These are phyloP conservation scores for Macrophomina pseudophaseolina DNA, from an alignment of 2,329 filamentous ascomycete genomes.

Conservation along the genomic window DNA sequence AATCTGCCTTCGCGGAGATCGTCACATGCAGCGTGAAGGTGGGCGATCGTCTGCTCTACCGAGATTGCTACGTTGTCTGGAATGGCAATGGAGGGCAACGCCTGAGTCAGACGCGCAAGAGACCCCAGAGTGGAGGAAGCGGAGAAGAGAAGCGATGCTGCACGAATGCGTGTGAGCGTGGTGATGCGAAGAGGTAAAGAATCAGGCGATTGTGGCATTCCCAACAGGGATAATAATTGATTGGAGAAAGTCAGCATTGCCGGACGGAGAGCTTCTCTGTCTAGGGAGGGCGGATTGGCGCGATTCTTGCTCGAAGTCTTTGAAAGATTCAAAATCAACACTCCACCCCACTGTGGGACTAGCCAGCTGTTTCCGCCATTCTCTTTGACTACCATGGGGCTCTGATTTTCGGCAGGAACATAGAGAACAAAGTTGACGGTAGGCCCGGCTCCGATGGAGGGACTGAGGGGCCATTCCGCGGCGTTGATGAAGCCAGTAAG, in stretches of 20 bases:
- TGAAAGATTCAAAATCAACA: constrained; percentile 69
- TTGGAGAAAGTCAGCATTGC: constrained; percentile 89
- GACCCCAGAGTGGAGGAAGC: constrained; percentile 95
- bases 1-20: constrained; percentile 67
- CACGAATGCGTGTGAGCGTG: constrained; percentile 82
- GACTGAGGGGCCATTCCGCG: constrained; percentile 94
- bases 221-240: constrained; percentile 85
- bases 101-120: constrained; percentile 80
- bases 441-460: constrained; percentile 89
- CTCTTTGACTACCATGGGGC: constrained; percentile 64
- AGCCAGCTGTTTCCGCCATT: constrained; percentile 79
- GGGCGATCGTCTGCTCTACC: constrained; percentile 77
- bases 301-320: constrained; percentile 30
- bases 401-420: constrained; percentile 71
- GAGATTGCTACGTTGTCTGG: constrained; percentile 85
- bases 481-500: constrained; percentile 95
- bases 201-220: constrained; percentile 75
- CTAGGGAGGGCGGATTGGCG: constrained; percentile 57
- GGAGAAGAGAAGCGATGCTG: constrained; percentile 82
- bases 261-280: constrained; percentile 70
- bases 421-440: constrained; percentile 97
- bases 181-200: constrained; percentile 85
- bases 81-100: constrained; percentile 88
- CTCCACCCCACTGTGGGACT: constrained; percentile 92
- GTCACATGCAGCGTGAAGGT: constrained; percentile 77